Percentiles rank a stretch among this genome's conserved stretches.
Evolutionary conservation across 1,139 yeast species (phyloP).

Genomic region (Geotrichum histeridarum): DNA sequence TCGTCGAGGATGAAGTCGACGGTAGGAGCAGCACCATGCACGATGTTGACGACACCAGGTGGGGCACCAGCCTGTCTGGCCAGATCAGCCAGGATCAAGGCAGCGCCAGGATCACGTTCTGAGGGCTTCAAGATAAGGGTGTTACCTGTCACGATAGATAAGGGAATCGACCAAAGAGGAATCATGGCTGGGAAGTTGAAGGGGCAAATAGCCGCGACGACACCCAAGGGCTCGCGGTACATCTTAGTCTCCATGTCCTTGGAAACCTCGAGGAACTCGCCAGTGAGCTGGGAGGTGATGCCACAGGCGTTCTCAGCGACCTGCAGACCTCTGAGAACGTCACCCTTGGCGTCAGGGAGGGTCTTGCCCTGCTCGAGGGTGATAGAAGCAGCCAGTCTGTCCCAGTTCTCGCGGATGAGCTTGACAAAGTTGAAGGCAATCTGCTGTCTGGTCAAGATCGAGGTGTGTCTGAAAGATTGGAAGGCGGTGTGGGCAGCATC

Average conservation of each 20-base stretch:
- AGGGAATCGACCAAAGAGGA: slow-evolving; percentile 77
- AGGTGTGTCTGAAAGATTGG: slow-evolving; percentile 53
- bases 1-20: slow-evolving; percentile 71
- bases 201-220: slow-evolving; percentile 68
- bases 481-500: slow-evolving; percentile 61
- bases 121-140: slow-evolving; percentile 72
- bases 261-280: slow-evolving; percentile 63
- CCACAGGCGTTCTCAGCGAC: slow-evolving; percentile 64
- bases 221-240: slow-evolving; percentile 61
- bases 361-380: slow-evolving; percentile 81
- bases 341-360: slow-evolving; percentile 71
- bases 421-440: slow-evolving; percentile 68
- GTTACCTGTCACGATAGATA: slow-evolving; percentile 72
- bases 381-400: slow-evolving; percentile 63
- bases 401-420: slow-evolving; percentile 64
- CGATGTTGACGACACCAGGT: slow-evolving; percentile 66
- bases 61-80: slow-evolving; percentile 76
- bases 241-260: slow-evolving; percentile 76
- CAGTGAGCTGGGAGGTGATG: slow-evolving; percentile 58
- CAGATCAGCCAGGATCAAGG: slow-evolving; percentile 69
- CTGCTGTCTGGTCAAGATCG: slow-evolving; percentile 67
- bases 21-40: slow-evolving; percentile 73
- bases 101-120: slow-evolving; percentile 74
- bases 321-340: slow-evolving; percentile 73
- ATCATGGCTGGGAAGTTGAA: slow-evolving; percentile 84